A percentile compares a stretch with the other conserved stretches of the same genome.
Conservation (phyloP, 108 stramenopile genomes). For the Pseudonitzschia pungens region DNA sequence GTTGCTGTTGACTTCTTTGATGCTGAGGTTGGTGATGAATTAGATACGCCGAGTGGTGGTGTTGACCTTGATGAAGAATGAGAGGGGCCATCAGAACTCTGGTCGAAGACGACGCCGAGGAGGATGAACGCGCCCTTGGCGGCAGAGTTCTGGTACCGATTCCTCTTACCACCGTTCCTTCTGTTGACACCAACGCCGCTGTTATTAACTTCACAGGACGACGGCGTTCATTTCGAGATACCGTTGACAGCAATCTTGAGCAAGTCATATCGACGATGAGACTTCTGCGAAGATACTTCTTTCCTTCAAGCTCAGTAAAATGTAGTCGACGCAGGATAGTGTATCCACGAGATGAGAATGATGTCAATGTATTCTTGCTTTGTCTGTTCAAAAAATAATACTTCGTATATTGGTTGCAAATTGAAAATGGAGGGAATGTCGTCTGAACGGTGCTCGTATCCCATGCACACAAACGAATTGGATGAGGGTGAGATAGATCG, state of each 20-base stretch:
- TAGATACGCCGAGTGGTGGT: background rate
- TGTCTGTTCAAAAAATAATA: too few relatives aligned
- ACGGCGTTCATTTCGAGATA: background rate
- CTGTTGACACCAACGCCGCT: background rate
- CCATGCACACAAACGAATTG: too few relatives aligned
- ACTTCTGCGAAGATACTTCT: too few relatives aligned
- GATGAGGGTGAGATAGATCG: background rate
- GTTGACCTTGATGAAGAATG: constrained; percentile 3
- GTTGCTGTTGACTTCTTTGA: background rate
- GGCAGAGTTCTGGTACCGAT: background rate
- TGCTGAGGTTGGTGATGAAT: constrained; percentile 5
- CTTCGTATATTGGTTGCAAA: too few relatives aligned
- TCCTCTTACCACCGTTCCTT: background rate
- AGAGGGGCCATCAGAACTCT: constrained; percentile 2
- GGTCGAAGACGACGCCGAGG: background rate
- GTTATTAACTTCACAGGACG: background rate
- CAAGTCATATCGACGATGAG: background rate
- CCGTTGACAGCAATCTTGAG: background rate
- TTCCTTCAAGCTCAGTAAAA: too few relatives aligned
- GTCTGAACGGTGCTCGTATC: too few relatives aligned
- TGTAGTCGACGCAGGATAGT: too few relatives aligned
- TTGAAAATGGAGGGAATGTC: too few relatives aligned
- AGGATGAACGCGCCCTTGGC: background rate
- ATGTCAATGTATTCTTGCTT: too few relatives aligned
- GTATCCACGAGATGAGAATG: too few relatives aligned